These are phyloP conservation scores for Cochlearia excelsa DNA, from an alignment of 345 rosid genomes.

Conservation along the genomic window DNA sequence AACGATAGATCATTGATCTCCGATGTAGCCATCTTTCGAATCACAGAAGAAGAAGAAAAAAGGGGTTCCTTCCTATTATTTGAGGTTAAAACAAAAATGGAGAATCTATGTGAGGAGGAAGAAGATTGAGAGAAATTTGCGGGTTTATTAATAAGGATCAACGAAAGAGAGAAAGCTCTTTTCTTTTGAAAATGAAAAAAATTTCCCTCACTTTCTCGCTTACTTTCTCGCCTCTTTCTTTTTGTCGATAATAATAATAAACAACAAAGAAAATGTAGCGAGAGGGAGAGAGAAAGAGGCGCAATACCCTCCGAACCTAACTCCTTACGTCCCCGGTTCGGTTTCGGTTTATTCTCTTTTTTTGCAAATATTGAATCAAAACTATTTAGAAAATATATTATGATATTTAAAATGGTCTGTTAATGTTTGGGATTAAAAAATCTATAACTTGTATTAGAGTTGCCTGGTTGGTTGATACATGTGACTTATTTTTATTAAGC, in stretches of 20 bases:
- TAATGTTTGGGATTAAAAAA: too few species aligned
- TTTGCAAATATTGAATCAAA: background rate
- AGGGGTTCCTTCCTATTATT: background rate
- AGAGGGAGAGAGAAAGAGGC: constrained; percentile 39
- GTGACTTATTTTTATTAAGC: too few species aligned
- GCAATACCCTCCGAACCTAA: constrained; percentile 48
- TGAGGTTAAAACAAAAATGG: background rate
- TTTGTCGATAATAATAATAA: constrained; percentile 14
- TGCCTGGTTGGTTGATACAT: too few species aligned
- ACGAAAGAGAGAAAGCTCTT: constrained; percentile 4
- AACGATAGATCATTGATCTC: constrained; percentile 39
- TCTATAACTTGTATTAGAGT: too few species aligned
- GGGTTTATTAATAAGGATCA: constrained; percentile 26
- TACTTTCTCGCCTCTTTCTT: constrained; percentile 31
- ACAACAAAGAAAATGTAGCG: constrained; percentile 6
- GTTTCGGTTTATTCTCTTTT: background rate
- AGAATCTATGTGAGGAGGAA: constrained; percentile 6
- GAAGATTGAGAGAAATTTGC: constrained; percentile 22
- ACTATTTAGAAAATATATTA: too few species aligned
- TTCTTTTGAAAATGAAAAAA: constrained; percentile 11
- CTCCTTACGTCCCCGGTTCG: constrained; percentile 54
- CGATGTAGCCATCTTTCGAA: constrained; percentile 49
- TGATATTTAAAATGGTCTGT: too few species aligned
- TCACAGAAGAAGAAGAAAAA: too few species aligned
- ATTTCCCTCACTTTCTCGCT: constrained; percentile 44